Base-by-base conservation (phyloP, 345 rosid genomes). In the Lumnitzera littorea region DNA sequence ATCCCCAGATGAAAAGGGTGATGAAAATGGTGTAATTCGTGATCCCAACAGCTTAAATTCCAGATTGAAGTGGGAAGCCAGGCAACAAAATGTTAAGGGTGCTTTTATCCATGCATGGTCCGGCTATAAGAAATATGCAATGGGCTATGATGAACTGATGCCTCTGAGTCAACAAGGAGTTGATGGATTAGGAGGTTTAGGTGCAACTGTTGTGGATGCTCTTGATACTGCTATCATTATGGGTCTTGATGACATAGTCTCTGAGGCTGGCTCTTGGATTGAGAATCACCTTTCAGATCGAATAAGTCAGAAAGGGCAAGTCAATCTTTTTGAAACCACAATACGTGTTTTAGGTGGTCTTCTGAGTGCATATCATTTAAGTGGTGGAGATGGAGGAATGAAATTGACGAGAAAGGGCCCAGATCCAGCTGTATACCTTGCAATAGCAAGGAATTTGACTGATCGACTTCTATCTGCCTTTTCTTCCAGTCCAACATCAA, bases 201-300 rank as follows among this genome's bases (percentile, higher is more conserved):
- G 97, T 68, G 99, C 99, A 50, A 90, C 99, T 9, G 72, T 88
- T 25, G 97, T 90, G 48, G 99, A 94, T 80, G 89, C 96, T 64
- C 97, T 94, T 63, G 99, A 94, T 71, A 90, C 99, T 71, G 96
- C 99, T 56, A 88, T 94, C 87, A 88, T 94, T 70, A 94, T 94
- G 97, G 95, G 89, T 54, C 80, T 66, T 60, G 86, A 90, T 76
- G 86, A 77, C 49, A 70, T 85, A 54, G 92, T 88, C 62, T 82
- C 86, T 48, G 97, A 88, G 73, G 99, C 95, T 13, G 88, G 95
- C 56, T 76, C 78, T 0, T 94, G 99, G 99, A 63, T 94, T 64
- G 95, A 90, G 67, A 63, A 78, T 29, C 86, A 94, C 63, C 84
- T 94, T 55, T 73, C 77, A 59, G 91, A 86, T 63, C 84, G 89